Conservation (phyloP, 2,329 filamentous ascomycete species). For the Rhinocladiella similis region DNA sequence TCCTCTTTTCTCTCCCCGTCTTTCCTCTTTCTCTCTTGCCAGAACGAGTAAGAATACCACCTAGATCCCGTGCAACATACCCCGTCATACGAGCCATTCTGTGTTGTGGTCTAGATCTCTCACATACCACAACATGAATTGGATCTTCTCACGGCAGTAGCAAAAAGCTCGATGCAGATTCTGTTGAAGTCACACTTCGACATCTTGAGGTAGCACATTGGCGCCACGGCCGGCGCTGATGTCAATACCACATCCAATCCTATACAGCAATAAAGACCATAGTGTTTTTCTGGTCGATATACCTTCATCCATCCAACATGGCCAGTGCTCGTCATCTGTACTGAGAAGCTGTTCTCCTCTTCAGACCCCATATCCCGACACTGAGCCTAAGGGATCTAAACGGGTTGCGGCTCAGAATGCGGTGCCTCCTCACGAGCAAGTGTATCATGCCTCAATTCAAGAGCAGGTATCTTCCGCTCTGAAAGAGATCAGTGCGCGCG, state of each 20-base stretch:
- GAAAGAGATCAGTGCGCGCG: conserved; percentile 32
- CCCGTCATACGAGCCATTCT: too few species aligned
- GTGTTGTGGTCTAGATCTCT: too few species aligned
- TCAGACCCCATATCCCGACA: conserved; percentile 47
- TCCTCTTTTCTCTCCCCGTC: too few species aligned
- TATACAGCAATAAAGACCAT: conserved; percentile 51
- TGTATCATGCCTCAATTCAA: conserved; percentile 32
- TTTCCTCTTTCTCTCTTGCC: too few species aligned
- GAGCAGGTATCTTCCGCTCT: conserved; percentile 41
- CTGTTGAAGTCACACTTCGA: too few species aligned
- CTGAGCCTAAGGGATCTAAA: conserved; percentile 53
- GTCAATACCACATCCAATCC: conserved; percentile 33
- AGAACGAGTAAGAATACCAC: too few species aligned
- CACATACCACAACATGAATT: too few species aligned
- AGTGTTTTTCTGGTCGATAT: conserved; percentile 58
- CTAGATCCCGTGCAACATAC: too few species aligned
- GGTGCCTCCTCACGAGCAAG: conserved; percentile 36
- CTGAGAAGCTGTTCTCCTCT: conserved; percentile 50
- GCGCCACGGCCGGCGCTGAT: not conserved
- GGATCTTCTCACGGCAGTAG: too few species aligned
- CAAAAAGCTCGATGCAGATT: too few species aligned
- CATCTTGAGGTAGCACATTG: too few species aligned
- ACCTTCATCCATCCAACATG: conserved; percentile 56
- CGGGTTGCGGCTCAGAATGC: conserved; percentile 40
- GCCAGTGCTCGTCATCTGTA: conserved; percentile 42